phyloP scores from a whole-genome alignment of 1,284 basidiomycete species.

The Apiotrichum gracile region DNA sequence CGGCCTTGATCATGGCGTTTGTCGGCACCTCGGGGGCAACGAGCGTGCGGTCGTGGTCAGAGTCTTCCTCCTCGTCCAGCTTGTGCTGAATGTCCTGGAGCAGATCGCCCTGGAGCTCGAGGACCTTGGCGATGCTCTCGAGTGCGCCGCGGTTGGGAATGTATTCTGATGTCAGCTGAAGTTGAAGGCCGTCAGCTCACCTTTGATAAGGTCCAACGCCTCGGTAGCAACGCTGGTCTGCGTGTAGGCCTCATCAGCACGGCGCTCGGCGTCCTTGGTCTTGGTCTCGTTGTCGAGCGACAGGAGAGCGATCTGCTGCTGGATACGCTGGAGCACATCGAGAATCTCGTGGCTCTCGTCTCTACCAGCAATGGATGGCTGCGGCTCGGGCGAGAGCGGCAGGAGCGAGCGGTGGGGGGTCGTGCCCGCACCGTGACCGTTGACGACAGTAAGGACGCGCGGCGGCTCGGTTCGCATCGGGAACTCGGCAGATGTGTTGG shows the following conservation, averaged over 20 bases:
- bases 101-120: slow-evolving; percentile 7
- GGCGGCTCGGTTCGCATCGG: slow-evolving; percentile 8
- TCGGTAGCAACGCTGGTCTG: slow-evolving; percentile 1
- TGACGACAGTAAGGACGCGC: slow-evolving; percentile 5
- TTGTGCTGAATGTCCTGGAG: slow-evolving; percentile 11
- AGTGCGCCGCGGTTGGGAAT: background rate
- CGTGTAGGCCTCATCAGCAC: background rate
- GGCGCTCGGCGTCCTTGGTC: background rate
- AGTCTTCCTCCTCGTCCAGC: slow-evolving; percentile 8
- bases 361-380: background rate
- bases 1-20: slow-evolving; percentile 8
- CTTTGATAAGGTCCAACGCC: slow-evolving; percentile 6
- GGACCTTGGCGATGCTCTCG: slow-evolving; percentile 3
- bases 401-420: background rate
- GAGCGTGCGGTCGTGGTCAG: background rate
- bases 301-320: slow-evolving; percentile 4
- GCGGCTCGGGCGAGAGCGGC: background rate
- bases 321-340: slow-evolving; percentile 5
- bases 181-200: background rate
- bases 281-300: background rate
- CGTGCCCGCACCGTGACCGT: background rate
- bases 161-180: slow-evolving; percentile 5
- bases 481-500: slow-evolving; percentile 16
- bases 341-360: background rate
- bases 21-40: background rate